A percentile compares a stretch with the other conserved stretches of the same genome.
These are phyloP conservation scores for Nasturtium officinale DNA, from an alignment of 345 rosid genomes.

Conservation along the genomic window DNA sequence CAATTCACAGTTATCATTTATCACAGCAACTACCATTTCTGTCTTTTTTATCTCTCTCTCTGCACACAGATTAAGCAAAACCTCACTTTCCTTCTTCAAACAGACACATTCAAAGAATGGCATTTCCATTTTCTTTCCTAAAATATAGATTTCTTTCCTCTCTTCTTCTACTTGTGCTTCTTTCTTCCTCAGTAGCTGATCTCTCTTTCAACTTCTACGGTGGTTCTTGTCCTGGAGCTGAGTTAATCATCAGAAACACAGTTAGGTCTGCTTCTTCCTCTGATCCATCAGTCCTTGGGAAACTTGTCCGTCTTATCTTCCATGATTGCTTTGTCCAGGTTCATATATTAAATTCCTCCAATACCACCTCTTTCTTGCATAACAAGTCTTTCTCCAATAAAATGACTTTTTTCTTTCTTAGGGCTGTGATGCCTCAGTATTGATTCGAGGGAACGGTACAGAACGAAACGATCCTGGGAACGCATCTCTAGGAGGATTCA, in stretches of 20 bases:
- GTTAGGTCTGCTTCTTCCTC: constrained; percentile 65
- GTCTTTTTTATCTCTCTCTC: constrained; percentile 10
- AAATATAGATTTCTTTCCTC: constrained; percentile 13
- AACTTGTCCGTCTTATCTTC: constrained; percentile 84
- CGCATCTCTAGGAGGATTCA: constrained; percentile 71
- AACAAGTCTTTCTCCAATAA: not conserved
- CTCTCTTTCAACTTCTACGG: constrained; percentile 74
- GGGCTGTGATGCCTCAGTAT: constrained; percentile 95
- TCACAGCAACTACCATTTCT: constrained; percentile 27
- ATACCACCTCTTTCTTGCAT: not conserved
- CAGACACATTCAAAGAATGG: constrained; percentile 29
- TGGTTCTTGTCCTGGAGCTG: constrained; percentile 73
- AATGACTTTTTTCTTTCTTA: constrained; percentile 24
- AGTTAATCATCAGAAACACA: constrained; percentile 61
- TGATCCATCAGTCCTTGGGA: constrained; percentile 81
- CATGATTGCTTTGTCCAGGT: constrained; percentile 94
- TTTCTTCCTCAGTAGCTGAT: constrained; percentile 41
- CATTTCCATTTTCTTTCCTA: constrained; percentile 22
- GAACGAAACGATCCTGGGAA: constrained; percentile 83
- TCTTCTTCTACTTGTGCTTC: constrained; percentile 30
- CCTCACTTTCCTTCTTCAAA: constrained; percentile 7
- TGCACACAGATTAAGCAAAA: not conserved
- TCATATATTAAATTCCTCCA: not conserved
- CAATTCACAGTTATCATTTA: constrained; percentile 38
- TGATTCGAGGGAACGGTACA: constrained; percentile 78